Evolutionary conservation across 768 basidiomycete species (phyloP).

Genomic region (Tylopilus plumbeoviolaceoides): DNA sequence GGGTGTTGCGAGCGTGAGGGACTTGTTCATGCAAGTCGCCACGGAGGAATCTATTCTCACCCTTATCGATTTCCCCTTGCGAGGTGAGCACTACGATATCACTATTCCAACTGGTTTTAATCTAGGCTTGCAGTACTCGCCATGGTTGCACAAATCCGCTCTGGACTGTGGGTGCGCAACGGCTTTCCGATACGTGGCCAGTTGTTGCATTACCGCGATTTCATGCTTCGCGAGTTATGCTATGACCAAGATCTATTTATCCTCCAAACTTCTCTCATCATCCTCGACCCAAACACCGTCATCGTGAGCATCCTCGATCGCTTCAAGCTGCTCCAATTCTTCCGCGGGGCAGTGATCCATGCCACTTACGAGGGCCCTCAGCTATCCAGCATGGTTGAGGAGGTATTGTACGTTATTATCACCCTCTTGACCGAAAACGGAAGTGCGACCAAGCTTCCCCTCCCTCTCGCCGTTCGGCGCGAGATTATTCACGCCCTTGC

Average conservation of each 20-base stretch:
- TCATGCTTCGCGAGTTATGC: conserved; percentile 91
- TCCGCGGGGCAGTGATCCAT: conserved; percentile 57
- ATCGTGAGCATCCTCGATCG: conserved; percentile 87
- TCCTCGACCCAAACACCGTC: conserved; percentile 74
- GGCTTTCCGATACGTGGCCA: conserved; percentile 95
- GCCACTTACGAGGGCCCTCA: conserved; percentile 65
- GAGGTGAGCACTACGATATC: conserved; percentile 52
- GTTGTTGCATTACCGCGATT: conserved; percentile 92
- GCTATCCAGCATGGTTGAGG: conserved; percentile 84
- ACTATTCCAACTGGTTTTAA: background rate
- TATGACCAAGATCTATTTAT: conserved; percentile 95
- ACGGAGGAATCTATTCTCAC: conserved; percentile 68
- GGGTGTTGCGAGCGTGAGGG: conserved; percentile 52
- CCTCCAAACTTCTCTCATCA: conserved; percentile 78
- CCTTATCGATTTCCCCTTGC: conserved; percentile 82
- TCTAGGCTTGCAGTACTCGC: conserved; percentile 55
- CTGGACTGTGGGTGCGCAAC: conserved; percentile 96
- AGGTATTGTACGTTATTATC: conserved; percentile 84
- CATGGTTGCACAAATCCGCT: conserved; percentile 93
- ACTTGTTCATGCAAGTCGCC: conserved; percentile 57
- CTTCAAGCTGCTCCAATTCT: conserved; percentile 78
- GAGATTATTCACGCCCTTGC: conserved; percentile 91
- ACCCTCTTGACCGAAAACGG: conserved; percentile 81
- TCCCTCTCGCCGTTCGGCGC: conserved; percentile 62
- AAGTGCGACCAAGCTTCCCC: conserved; percentile 63